A percentile compares a stretch with the other conserved stretches of the same genome.
Evolutionary conservation across 2,329 filamentous ascomycete genomes (phyloP).

Genomic region (Sordariomycetes sp.): DNA sequence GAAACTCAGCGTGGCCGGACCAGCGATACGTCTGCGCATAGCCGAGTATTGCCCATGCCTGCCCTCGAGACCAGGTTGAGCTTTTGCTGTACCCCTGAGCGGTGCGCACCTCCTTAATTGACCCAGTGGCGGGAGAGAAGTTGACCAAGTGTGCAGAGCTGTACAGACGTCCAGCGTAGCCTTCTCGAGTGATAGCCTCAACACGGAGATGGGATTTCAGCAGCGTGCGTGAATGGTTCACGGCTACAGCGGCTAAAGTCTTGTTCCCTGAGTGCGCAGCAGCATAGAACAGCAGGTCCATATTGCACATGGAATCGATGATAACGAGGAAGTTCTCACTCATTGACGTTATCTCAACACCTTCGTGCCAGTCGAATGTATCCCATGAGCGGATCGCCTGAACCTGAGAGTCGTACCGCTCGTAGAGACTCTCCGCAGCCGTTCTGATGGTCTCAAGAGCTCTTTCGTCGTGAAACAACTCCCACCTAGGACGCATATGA

Average conservation of each 20-base stretch:
- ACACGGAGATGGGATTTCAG: slow-evolving; percentile 28
- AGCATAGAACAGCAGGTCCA: slow-evolving; percentile 27
- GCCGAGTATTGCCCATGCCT: slow-evolving; percentile 42
- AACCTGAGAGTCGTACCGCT: slow-evolving; percentile 29
- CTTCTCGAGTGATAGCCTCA: slow-evolving; percentile 15
- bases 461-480: slow-evolving; percentile 26
- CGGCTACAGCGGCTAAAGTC: slow-evolving; percentile 16
- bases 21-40: slow-evolving; percentile 39
- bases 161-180: slow-evolving; percentile 15
- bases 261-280: slow-evolving; percentile 18
- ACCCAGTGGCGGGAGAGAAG: slow-evolving; percentile 31
- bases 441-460: slow-evolving; percentile 29
- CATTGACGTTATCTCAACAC: slow-evolving; percentile 18
- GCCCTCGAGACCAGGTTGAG: slow-evolving; percentile 42
- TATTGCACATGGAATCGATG: slow-evolving; percentile 31
- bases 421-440: slow-evolving; percentile 32
- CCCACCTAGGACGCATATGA: slow-evolving; percentile 36
- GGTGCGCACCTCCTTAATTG: slow-evolving; percentile 32
- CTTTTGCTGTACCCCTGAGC: slow-evolving; percentile 35
- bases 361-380: slow-evolving; percentile 17
- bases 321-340: slow-evolving; percentile 28
- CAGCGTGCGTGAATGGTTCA: slow-evolving; percentile 29
- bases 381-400: slow-evolving; percentile 42
- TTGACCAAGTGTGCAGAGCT: slow-evolving; percentile 39
- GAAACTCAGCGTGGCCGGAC: slow-evolving; percentile 33